Percentiles rank a stretch among this genome's conserved stretches.
Evolutionary conservation across 441 rosid genomes (phyloP).

Genomic region (Adansonia grandidieri): DNA sequence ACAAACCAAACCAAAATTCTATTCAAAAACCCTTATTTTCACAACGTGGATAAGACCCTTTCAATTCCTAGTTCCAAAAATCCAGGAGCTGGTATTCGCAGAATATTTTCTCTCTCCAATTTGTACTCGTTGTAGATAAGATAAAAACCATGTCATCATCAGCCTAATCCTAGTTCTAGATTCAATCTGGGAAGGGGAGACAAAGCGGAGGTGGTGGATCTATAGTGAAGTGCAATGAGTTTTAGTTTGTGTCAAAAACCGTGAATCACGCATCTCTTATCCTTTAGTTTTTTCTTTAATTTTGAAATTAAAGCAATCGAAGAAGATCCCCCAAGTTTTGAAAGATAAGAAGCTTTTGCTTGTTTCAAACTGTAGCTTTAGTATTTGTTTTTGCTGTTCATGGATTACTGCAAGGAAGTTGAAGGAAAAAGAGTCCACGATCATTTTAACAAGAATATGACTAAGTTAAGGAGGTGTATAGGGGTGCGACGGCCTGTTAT

Average conservation of each 20-base stretch:
- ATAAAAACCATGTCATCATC: neutral
- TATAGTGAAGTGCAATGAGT: conserved; percentile 6
- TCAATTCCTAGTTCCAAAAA: conserved; percentile 32
- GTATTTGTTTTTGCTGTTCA: conserved; percentile 21
- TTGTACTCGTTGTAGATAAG: conserved; percentile 11
- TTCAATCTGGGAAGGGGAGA: too few species aligned
- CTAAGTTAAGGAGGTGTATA: conserved; percentile 30
- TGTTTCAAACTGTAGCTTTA: too few species aligned
- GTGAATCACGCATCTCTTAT: neutral
- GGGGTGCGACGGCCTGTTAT: conserved; percentile 61
- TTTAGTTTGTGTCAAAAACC: conserved; percentile 15
- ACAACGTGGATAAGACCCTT: conserved; percentile 34
- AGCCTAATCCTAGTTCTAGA: too few species aligned
- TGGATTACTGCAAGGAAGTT: conserved; percentile 56
- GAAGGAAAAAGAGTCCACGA: conserved; percentile 67
- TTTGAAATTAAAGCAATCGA: neutral
- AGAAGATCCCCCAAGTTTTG: neutral
- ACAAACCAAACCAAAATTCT: neutral
- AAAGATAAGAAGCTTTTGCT: too few species aligned
- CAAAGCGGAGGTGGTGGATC: neutral
- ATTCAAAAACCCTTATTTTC: conserved; percentile 1
- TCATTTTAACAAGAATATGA: conserved; percentile 37
- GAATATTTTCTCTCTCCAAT: neutral
- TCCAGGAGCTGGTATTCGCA: conserved; percentile 18
- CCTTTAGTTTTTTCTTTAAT: neutral